These are phyloP conservation scores for Daldinia loculata DNA, from an alignment of 495 filamentous ascomycete genomes.

Conservation along the genomic window DNA sequence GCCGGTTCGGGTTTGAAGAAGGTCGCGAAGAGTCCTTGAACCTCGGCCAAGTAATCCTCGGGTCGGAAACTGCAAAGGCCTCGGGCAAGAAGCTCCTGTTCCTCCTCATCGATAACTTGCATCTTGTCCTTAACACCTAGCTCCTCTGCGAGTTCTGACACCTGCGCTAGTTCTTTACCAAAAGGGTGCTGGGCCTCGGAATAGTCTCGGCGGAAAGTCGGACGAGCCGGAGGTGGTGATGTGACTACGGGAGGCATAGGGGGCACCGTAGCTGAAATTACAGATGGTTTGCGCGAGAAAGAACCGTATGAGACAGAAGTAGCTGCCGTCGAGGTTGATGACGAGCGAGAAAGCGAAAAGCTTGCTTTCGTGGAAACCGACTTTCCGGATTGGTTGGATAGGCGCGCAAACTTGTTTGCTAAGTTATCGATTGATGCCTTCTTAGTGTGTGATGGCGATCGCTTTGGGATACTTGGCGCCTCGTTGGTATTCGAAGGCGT, in stretches of 20 bases:
- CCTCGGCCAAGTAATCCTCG: slow-evolving; percentile 85
- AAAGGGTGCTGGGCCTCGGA: slow-evolving; percentile 63
- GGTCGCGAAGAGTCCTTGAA: slow-evolving; percentile 69
- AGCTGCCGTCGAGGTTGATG: slow-evolving; percentile 58
- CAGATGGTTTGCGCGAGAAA: slow-evolving; percentile 49
- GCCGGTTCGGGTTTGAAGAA: slow-evolving; percentile 47
- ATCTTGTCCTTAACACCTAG: slow-evolving; percentile 71
- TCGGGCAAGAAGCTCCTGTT: slow-evolving; percentile 67
- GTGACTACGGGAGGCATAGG: slow-evolving; percentile 42
- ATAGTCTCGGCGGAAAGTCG: slow-evolving; percentile 43
- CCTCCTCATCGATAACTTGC: slow-evolving; percentile 75
- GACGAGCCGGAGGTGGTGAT: slow-evolving; percentile 47
- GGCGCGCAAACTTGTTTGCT: slow-evolving; percentile 68
- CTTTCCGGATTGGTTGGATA: slow-evolving; percentile 58
- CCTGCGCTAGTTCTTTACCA: slow-evolving; percentile 76
- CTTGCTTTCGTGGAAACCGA: slow-evolving; percentile 56
- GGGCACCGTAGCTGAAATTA: slow-evolving; percentile 22
- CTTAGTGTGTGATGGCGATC: slow-evolving; percentile 86
- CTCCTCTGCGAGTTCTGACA: slow-evolving; percentile 86
- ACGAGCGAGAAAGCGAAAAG: slow-evolving; percentile 57
- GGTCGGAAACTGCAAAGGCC: slow-evolving; percentile 80
- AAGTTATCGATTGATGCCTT: slow-evolving; percentile 61
- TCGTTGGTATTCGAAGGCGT: slow-evolving; percentile 50
- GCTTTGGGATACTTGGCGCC: slow-evolving; percentile 73
- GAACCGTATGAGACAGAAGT: slow-evolving; percentile 48